phyloP scores from a whole-genome alignment of 2,329 filamentous ascomycete species.

The Xylaria hypoxylon region DNA sequence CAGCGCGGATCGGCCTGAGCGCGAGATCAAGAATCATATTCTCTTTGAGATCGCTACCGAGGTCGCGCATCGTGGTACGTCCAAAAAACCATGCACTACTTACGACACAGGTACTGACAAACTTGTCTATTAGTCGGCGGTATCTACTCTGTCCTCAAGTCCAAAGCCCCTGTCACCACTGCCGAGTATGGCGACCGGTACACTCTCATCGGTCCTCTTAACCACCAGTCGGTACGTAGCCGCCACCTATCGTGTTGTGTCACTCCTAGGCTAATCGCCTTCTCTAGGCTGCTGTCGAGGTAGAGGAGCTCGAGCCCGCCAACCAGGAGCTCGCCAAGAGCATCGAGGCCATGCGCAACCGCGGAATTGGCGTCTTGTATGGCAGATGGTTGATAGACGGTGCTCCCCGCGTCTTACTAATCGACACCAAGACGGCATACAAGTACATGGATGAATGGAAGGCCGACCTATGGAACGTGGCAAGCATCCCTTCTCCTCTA shows the following conservation, averaged over 20 bases:
- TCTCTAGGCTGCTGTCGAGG: conserved; percentile 89
- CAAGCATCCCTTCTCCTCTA: conserved; percentile 92
- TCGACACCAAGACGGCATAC: conserved; percentile 95
- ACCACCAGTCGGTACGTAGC: conserved; percentile 81
- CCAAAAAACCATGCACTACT: conserved; percentile 22
- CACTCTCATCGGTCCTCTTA: conserved; percentile 93
- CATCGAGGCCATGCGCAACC: conserved; percentile 91
- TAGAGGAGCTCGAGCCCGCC: conserved; percentile 89
- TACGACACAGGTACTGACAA: conserved; percentile 39
- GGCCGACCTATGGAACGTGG: conserved; percentile 90
- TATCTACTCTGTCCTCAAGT: conserved; percentile 99
- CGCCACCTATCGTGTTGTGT: background rate
- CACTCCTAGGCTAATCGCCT: conserved; percentile 11
- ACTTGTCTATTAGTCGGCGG: conserved; percentile 77
- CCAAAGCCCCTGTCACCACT: conserved; percentile 96
- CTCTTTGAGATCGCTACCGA: conserved; percentile 98
- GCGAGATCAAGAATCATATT: conserved; percentile 92
- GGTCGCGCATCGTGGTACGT: conserved; percentile 91
- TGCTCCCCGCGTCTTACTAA: conserved; percentile 90
- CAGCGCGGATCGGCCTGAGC: conserved; percentile 56
- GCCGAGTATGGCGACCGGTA: conserved; percentile 99
- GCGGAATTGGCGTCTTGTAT: conserved; percentile 90
- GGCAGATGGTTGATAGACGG: conserved; percentile 98
- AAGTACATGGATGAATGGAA: conserved; percentile 96
- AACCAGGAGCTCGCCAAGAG: conserved; percentile 82